Evolutionary conservation across 169 alveolate species (phyloP).

Genomic region (Perkinsus olseni): DNA sequence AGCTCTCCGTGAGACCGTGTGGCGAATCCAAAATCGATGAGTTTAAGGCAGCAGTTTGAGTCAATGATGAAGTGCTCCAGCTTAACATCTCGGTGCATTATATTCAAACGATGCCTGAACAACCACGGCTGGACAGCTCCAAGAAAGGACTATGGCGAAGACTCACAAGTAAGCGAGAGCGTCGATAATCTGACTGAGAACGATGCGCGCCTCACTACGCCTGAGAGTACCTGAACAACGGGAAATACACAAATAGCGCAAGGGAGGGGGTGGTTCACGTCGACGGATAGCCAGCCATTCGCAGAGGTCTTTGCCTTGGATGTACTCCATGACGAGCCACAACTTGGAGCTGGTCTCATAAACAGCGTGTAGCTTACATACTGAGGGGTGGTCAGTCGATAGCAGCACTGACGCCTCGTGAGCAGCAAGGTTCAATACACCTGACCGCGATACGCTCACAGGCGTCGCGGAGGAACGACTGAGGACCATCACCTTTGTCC

Average conservation of each 20-base stretch:
- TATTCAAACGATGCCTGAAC: background rate
- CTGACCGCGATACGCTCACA: too few relatives aligned
- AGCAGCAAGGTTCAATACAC: background rate
- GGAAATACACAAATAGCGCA: background rate
- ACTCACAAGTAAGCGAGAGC: background rate
- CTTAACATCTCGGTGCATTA: background rate
- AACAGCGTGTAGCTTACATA: background rate
- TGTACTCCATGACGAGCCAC: background rate
- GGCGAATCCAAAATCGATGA: background rate
- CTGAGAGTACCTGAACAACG: background rate
- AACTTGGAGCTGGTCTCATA: background rate
- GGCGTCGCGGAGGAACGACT: background rate
- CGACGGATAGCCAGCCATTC: background rate
- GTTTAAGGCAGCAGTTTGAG: background rate
- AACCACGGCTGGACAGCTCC: background rate
- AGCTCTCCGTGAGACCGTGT: background rate
- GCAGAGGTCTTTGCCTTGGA: background rate
- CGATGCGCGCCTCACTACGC: background rate
- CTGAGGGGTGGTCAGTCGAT: background rate
- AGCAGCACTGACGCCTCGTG: background rate
- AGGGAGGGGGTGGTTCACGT: background rate
- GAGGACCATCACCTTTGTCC: background rate
- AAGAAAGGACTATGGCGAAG: background rate
- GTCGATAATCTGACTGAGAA: background rate
- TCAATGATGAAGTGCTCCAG: background rate